Base-by-base conservation (phyloP, 2,329 filamentous ascomycete genomes). In the Penicillium sp. region DNA sequence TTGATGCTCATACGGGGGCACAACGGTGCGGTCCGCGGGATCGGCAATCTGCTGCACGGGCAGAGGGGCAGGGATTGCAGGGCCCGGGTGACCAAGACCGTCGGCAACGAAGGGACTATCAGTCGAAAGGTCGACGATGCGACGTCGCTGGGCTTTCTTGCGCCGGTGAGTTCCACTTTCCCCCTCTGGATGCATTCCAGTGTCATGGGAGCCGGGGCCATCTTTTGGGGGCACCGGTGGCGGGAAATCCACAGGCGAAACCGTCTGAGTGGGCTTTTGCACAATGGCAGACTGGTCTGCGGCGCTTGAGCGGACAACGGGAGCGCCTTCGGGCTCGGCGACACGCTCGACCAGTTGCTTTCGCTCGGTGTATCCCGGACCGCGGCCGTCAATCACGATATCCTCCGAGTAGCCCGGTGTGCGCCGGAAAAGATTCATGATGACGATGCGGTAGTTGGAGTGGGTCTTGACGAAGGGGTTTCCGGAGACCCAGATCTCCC, bases 351-450 rank as follows among this genome's bases (percentile, higher is more conserved):
- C 80, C 38, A 98, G 77, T 56, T 87, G 85, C 61, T 89, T 89
- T 64, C 83, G 84, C 73, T 98, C 93, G 12, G 83, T 80, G 62
- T 89, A 94, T n/a, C 80, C 85, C 1, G 93, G 91, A 0, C 85
- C 85, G 32, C 82, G 81, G 2, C 86, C 84, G 66, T 98, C 93
- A 58, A 98, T 91, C 39, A 89, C 76, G 50, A 97, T 83, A 63
- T 98, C 93, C 56, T 95, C 88, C 0, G 84, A 86, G 62, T 93
- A 95, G 4, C 93, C 93, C 9, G 91, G 88, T 0, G 88, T 90
- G 50, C 82, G 84, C 54, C 93, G 83, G 76, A 98, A 98, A 2
- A 97, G 77, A 61, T 97, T 98, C 81, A 98, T 96, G 53, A 97
- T 94, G 18, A 84, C 87, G 55, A 95, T 78, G 42, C 93, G 83